Conservation (phyloP, 208 protist species). For the Trypanosoma cruzi region DNA sequence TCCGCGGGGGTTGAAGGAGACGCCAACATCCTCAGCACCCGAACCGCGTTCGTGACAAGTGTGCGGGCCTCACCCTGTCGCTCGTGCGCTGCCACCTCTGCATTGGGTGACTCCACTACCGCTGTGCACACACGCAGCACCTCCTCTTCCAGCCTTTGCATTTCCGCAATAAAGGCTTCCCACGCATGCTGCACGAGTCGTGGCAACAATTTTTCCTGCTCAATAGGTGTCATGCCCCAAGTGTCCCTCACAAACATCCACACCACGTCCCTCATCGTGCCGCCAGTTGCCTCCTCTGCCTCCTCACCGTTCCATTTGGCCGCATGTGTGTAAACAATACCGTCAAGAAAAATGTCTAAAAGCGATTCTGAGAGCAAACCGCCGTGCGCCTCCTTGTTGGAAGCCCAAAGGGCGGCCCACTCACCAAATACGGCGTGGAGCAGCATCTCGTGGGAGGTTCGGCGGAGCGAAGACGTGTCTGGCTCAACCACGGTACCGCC, state of each 20-base stretch:
- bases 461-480: not conserved
- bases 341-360: slow-evolving; percentile 26
- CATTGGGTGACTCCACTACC: not conserved
- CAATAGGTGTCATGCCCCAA: slow-evolving; percentile 23
- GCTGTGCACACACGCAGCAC: slow-evolving; percentile 1
- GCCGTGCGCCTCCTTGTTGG: not conserved
- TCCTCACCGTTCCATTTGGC: slow-evolving; percentile 4
- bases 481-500: not conserved
- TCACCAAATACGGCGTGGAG: slow-evolving; percentile 19
- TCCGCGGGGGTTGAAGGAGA: not conserved
- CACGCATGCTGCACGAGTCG: slow-evolving; percentile 13
- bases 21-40: slow-evolving; percentile 15
- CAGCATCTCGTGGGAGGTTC: slow-evolving; percentile 11
- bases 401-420: slow-evolving; percentile 2
- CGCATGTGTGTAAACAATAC: slow-evolving; percentile 17
- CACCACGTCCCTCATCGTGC: slow-evolving; percentile 9
- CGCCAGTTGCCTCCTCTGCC: not conserved
- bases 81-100: not conserved
- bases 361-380: not conserved
- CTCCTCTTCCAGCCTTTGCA: slow-evolving; percentile 18
- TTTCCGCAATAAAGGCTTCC: slow-evolving; percentile 14
- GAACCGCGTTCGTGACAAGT: slow-evolving; percentile 8
- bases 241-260: slow-evolving; percentile 6
- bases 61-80: not conserved
- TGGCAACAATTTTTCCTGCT: slow-evolving; percentile 20